Conservation (phyloP, 2,329 filamentous ascomycete species). For the Clonostachys rosea region DNA sequence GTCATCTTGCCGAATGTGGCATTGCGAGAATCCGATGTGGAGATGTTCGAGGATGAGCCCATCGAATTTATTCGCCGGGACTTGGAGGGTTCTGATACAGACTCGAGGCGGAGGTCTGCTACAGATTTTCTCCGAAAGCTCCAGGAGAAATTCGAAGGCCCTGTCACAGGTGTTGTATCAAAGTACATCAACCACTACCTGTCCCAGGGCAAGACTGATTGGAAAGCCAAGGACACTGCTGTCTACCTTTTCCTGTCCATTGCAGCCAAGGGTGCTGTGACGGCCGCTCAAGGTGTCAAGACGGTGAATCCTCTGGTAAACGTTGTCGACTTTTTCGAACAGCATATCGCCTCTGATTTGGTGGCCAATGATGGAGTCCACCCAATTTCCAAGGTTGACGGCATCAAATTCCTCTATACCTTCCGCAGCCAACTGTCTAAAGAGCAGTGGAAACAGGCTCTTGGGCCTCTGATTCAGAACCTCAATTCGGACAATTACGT, state of each 20-base stretch:
- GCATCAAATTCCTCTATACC: constrained; percentile 95
- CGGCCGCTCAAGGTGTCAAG: constrained; percentile 83
- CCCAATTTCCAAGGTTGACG: constrained; percentile 91
- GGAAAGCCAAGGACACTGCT: constrained; percentile 98
- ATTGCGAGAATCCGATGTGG: constrained; percentile 86
- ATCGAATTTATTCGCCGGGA: constrained; percentile 97
- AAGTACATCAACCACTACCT: constrained; percentile 86
- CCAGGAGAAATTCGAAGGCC: constrained; percentile 79
- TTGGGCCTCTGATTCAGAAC: constrained; percentile 87
- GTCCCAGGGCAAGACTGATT: constrained; percentile 74
- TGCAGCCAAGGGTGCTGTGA: constrained; percentile 85
- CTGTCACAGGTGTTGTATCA: constrained; percentile 83
- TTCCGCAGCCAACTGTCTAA: constrained; percentile 94
- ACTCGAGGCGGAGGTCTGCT: constrained; percentile 85
- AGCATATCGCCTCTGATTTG: constrained; percentile 85
- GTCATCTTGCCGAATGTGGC: constrained; percentile 92
- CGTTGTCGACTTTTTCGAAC: constrained; percentile 92
- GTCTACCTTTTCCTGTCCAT: constrained; percentile 94
- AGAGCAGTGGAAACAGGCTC: constrained; percentile 85
- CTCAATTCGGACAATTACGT: constrained; percentile 89
- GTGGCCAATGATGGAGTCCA: constrained; percentile 64
- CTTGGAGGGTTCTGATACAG: constrained; percentile 91
- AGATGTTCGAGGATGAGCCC: constrained; percentile 96
- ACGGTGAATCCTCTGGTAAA: constrained; percentile 84
- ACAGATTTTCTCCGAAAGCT: constrained; percentile 91